Evolutionary conservation across 1,284 basidiomycete species (phyloP).

Genomic region (Tilletia setariae): DNA sequence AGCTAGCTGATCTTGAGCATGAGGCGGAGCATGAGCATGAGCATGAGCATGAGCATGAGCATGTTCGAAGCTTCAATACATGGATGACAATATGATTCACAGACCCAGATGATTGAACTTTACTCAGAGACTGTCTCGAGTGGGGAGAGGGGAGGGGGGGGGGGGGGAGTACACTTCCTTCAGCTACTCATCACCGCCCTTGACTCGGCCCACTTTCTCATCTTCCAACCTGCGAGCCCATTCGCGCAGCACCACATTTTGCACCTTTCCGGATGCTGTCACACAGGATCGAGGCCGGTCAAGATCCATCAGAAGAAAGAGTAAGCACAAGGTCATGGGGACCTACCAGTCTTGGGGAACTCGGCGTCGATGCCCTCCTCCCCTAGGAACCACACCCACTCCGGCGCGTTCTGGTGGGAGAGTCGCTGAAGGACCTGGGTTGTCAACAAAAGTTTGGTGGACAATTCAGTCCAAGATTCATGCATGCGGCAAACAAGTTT

Average conservation of each 20-base stretch:
- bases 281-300: neutral
- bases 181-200: neutral
- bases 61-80: too few species aligned
- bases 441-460: conserved; percentile 26
- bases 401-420: conserved; percentile 59
- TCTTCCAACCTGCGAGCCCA: neutral
- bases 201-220: neutral
- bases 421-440: conserved; percentile 36
- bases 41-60: too few species aligned
- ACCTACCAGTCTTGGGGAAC: conserved; percentile 71
- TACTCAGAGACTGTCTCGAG: too few species aligned
- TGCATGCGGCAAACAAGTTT: neutral
- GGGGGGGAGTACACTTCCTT: too few species aligned
- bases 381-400: conserved; percentile 77
- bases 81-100: too few species aligned
- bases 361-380: conserved; percentile 64
- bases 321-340: neutral
- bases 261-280: conserved; percentile 5
- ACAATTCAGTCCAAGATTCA: conserved; percentile 56
- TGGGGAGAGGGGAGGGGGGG: too few species aligned
- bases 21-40: too few species aligned
- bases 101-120: too few species aligned
- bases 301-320: neutral
- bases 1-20: too few species aligned
- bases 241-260: conserved; percentile 5